Evolutionary conservation across 2,329 filamentous ascomycete species (phyloP).

Genomic region (Pseudopyricularia cyperi): DNA sequence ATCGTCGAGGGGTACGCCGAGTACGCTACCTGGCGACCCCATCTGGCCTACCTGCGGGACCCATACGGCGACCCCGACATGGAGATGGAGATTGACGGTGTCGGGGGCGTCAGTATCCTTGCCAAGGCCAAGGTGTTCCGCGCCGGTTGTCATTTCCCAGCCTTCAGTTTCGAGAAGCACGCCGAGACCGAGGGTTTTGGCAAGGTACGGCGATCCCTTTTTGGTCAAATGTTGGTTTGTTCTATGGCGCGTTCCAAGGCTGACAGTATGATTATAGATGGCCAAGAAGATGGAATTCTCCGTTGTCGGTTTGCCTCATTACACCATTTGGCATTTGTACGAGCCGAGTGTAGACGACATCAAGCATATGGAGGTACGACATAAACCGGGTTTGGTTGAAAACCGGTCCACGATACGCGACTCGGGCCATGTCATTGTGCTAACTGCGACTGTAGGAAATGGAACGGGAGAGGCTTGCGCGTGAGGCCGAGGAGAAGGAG

Average conservation of each 20-base stretch:
- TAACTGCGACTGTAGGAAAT: constrained; percentile 52
- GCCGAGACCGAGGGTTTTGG: constrained; percentile 97
- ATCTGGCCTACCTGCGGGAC: constrained; percentile 91
- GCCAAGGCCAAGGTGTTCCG: constrained; percentile 94
- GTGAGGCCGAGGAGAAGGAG: constrained; percentile 67
- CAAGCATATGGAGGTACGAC: constrained; percentile 78
- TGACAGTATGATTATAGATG: constrained; percentile 49
- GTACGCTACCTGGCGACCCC: constrained; percentile 95
- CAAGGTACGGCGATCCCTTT: constrained; percentile 43
- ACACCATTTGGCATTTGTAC: constrained; percentile 99
- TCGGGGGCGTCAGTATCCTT: constrained; percentile 92
- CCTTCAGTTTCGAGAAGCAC: constrained; percentile 97
- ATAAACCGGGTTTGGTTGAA: background rate
- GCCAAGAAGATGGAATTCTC: constrained; percentile 91
- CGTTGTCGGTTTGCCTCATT: constrained; percentile 89
- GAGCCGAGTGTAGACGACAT: constrained; percentile 98
- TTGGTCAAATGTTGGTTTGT: background rate
- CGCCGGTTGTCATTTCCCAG: constrained; percentile 90
- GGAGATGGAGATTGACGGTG: constrained; percentile 99
- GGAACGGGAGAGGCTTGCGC: constrained; percentile 72
- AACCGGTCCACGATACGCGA: no score
- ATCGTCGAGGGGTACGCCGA: constrained; percentile 98
- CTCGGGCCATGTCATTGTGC: background rate
- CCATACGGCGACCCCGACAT: constrained; percentile 97
- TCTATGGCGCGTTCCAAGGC: background rate